Conservation (phyloP, 2,329 filamentous ascomycete genomes). For the Colletotrichum sp. region DNA sequence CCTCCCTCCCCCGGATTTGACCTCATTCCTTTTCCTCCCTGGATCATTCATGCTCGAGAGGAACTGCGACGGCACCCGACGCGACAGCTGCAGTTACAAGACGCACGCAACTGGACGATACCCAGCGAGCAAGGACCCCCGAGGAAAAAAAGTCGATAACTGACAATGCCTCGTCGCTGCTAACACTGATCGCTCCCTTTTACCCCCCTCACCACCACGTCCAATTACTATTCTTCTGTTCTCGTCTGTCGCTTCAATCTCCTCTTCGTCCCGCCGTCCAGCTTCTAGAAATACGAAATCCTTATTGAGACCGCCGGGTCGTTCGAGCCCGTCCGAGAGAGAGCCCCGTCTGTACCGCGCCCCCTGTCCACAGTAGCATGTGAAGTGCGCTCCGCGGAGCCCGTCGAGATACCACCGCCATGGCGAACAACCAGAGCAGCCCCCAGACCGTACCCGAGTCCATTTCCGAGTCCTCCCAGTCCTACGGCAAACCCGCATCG, state of each 20-base stretch:
- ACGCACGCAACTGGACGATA: not conserved
- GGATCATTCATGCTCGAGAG: not conserved
- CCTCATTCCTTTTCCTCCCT: not conserved
- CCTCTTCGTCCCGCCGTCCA: not conserved
- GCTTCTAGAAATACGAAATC: not conserved
- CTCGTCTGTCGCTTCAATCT: not conserved
- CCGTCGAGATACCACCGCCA: not conserved
- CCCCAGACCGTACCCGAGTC: slow-evolving; percentile 6
- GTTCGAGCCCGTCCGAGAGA: not conserved
- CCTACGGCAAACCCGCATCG: slow-evolving; percentile 15
- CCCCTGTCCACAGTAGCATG: not conserved
- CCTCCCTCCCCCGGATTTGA: not conserved
- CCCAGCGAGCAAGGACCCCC: not conserved
- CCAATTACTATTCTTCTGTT: not conserved
- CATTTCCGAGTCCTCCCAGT: slow-evolving; percentile 18
- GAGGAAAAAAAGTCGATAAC: not conserved
- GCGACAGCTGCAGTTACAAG: not conserved
- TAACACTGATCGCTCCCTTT: not conserved
- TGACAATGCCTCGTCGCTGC: slow-evolving; percentile 14
- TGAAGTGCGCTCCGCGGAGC: slow-evolving; percentile 10
- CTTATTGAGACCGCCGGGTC: not conserved
- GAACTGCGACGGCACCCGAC: not conserved
- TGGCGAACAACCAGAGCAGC: not conserved
- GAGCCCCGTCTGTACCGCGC: not conserved
- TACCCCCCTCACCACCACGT: not conserved